phyloP scores from a whole-genome alignment of 495 filamentous ascomycete genomes.

The Penicillium canescens region DNA sequence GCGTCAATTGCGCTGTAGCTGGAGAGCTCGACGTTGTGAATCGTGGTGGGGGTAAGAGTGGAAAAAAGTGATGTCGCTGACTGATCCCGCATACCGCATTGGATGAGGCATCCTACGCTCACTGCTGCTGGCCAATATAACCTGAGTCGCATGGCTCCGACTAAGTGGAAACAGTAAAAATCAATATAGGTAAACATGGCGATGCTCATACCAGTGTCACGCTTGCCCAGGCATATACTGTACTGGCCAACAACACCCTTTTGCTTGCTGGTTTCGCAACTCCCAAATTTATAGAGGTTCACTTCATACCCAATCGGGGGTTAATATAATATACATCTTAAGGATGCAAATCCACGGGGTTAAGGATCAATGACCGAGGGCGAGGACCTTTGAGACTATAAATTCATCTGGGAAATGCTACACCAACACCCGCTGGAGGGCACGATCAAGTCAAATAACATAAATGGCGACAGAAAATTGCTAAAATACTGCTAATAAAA shows the following conservation, averaged over 20 bases:
- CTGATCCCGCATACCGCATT: slow-evolving; percentile 20
- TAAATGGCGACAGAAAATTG: slow-evolving; percentile 17
- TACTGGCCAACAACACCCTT: too few relatives aligned
- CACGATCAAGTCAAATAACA: slow-evolving; percentile 27
- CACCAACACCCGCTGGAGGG: slow-evolving; percentile 45
- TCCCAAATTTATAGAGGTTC: neutral
- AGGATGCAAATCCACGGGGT: too few relatives aligned
- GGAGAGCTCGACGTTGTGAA: slow-evolving; percentile 12
- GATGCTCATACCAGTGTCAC: too few relatives aligned
- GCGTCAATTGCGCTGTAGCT: slow-evolving; percentile 16
- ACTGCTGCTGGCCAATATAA: too few relatives aligned
- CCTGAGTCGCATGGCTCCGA: too few relatives aligned
- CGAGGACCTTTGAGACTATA: neutral
- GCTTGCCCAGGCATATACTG: too few relatives aligned
- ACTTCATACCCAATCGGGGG: neutral
- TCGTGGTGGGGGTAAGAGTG: slow-evolving; percentile 16
- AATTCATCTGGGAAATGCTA: slow-evolving; percentile 15
- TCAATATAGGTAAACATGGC: too few relatives aligned
- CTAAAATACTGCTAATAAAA: slow-evolving; percentile 13
- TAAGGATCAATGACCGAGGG: neutral
- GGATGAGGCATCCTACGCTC: neutral
- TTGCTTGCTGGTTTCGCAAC: too few relatives aligned
- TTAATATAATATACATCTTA: too few relatives aligned
- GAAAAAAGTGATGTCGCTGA: slow-evolving; percentile 27
- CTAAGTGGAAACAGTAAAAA: too few relatives aligned